These are phyloP conservation scores for rapeseed (Brassica napus) DNA, from an alignment of 345 rosid genomes.

Conservation along the genomic window Da-Ae NC_063446.1:12038001-12038500, in stretches of 20 bases:
- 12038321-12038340: constrained; percentile 64
- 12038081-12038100: constrained; percentile 79
- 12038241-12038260: constrained; percentile 67
- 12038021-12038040: constrained; percentile 72
- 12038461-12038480: constrained; percentile 59
- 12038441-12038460: constrained; percentile 64
- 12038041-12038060: constrained; percentile 71
- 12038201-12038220: constrained; percentile 66
- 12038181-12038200: constrained; percentile 86
- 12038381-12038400: constrained; percentile 77
- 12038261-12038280: constrained; percentile 63
- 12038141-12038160: constrained; percentile 71
- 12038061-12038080: constrained; percentile 81
- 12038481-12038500: constrained; percentile 77
- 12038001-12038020: constrained; percentile 92
- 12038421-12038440: constrained; percentile 75
- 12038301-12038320: constrained; percentile 72
- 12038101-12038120: constrained; percentile 77
- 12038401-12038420: constrained; percentile 74
- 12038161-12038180: constrained; percentile 82
- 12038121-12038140: constrained; percentile 73
- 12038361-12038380: constrained; percentile 81
- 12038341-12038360: constrained; percentile 69
- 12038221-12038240: constrained; percentile 67
- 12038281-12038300: constrained; percentile 76